A percentile compares a stretch with the other conserved stretches of the same genome.
These are phyloP conservation scores for Lactifluus hygrophoroides DNA, from an alignment of 768 basidiomycete genomes.

Conservation along the genomic window DNA sequence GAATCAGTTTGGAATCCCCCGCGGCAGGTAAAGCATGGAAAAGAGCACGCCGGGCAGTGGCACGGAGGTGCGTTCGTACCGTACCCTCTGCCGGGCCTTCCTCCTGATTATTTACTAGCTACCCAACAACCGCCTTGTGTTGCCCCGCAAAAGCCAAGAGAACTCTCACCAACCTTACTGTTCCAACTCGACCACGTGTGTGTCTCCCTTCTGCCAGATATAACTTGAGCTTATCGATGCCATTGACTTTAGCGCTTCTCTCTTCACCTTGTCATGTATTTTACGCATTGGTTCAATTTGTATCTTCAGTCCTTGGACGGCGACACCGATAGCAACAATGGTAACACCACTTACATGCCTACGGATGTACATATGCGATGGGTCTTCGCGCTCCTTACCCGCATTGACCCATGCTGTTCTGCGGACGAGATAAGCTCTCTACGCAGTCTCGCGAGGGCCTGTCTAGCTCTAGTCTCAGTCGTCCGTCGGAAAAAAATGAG, in stretches of 20 bases:
- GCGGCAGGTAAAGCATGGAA: conserved; percentile 30
- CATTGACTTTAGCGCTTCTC: conserved; percentile 44
- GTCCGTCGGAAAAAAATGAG: not conserved
- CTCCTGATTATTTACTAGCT: conserved; percentile 1
- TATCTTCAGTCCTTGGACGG: conserved; percentile 35
- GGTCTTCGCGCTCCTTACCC: conserved; percentile 68
- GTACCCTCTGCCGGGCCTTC: not conserved
- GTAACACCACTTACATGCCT: conserved; percentile 27
- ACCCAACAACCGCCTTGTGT: not conserved
- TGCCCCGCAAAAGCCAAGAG: conserved; percentile 20
- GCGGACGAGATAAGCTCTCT: conserved; percentile 73
- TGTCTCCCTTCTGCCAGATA: conserved; percentile 4
- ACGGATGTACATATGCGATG: conserved; percentile 59
- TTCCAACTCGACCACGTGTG: conserved; percentile 60
- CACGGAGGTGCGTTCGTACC: conserved; percentile 9
- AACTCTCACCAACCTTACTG: conserved; percentile 52
- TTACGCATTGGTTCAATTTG: conserved; percentile 68
- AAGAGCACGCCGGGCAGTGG: conserved; percentile 4
- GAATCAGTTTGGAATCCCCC: conserved; percentile 57
- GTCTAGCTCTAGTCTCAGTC: conserved; percentile 32
- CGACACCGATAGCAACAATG: conserved; percentile 17
- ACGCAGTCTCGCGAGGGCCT: conserved; percentile 67
- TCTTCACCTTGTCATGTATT: conserved; percentile 76
- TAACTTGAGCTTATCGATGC: conserved; percentile 19
- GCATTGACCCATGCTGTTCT: conserved; percentile 58